phyloP scores from a whole-genome alignment of 768 basidiomycete genomes.

The Mycena maculata region DNA sequence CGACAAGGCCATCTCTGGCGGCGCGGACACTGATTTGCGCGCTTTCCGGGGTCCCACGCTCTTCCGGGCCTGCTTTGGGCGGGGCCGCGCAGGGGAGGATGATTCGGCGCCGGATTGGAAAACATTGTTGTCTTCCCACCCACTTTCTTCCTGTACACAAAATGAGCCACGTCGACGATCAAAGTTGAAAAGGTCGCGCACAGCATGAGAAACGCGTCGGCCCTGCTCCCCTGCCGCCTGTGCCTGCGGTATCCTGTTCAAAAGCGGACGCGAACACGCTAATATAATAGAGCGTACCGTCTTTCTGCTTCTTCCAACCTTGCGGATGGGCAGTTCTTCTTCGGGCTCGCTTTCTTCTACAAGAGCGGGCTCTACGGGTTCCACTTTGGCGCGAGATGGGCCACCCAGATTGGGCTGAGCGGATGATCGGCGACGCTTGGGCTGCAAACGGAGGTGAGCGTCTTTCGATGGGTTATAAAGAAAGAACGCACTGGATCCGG shows the following conservation, averaged over 20 bases:
- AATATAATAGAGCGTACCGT: constrained; percentile 50
- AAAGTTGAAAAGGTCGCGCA: constrained; percentile 37
- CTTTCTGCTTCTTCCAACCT: constrained; percentile 71
- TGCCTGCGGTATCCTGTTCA: constrained; percentile 44
- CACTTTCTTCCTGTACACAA: constrained; percentile 68
- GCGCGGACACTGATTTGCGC: constrained; percentile 80
- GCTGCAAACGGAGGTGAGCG: constrained; percentile 51
- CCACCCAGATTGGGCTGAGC: constrained; percentile 78
- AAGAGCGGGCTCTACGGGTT: constrained; percentile 57
- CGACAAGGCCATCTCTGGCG: constrained; percentile 64
- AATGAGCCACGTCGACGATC: constrained; percentile 2
- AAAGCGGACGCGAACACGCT: background rate
- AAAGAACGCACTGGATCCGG: constrained; percentile 66
- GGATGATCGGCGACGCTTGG: constrained; percentile 84
- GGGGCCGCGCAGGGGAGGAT: constrained; percentile 78
- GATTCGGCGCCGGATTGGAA: constrained; percentile 92
- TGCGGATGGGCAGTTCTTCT: constrained; percentile 68
- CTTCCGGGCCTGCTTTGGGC: constrained; percentile 54
- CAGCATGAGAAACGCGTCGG: constrained; percentile 66
- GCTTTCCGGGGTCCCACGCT: constrained; percentile 59
- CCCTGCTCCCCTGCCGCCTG: constrained; percentile 63
- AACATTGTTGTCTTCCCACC: constrained; percentile 92
- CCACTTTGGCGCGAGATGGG: constrained; percentile 51
- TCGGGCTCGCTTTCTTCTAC: constrained; percentile 85
- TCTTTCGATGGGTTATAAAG: constrained; percentile 25